Evolutionary conservation across 2,329 filamentous ascomycete genomes (phyloP).

Genomic region (Cadophora sp.): DNA sequence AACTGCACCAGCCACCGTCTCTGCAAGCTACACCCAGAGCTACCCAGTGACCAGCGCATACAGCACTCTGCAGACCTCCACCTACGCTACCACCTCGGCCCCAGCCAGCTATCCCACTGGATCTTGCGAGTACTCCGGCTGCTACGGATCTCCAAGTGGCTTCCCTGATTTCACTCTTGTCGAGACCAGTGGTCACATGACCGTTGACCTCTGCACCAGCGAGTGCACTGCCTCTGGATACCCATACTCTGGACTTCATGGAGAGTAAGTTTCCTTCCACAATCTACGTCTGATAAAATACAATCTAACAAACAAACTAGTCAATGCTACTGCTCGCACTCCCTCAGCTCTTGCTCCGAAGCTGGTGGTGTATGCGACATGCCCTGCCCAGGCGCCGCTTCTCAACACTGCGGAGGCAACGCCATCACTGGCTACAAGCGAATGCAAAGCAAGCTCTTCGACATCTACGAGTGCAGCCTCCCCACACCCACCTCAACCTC

Average conservation of each 20-base stretch:
- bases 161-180: conserved; percentile 23
- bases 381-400: conserved; percentile 13
- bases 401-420: conserved; percentile 13
- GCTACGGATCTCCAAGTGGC: conserved; percentile 17
- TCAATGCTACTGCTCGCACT: conserved; percentile 20
- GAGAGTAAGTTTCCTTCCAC: background rate
- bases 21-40: conserved; percentile 2
- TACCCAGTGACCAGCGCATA: background rate
- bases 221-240: conserved; percentile 25
- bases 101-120: conserved; percentile 3
- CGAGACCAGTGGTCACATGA: conserved; percentile 21
- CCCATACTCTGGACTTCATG: conserved; percentile 22
- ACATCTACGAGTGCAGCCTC: conserved; percentile 17
- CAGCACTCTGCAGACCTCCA: conserved; percentile 6
- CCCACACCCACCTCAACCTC: conserved; percentile 8
- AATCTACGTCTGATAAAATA: too few relatives aligned
- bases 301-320: background rate
- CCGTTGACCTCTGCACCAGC: conserved; percentile 21
- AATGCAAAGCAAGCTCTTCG: conserved; percentile 14
- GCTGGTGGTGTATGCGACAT: conserved; percentile 2
- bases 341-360: conserved; percentile 11
- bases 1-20: conserved; percentile 1
- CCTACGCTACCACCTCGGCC: background rate
- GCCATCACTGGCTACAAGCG: background rate
- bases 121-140: conserved; percentile 20